Evolutionary conservation across 1,284 basidiomycete genomes (phyloP).

Genomic region (Trametes pubescens): DNA sequence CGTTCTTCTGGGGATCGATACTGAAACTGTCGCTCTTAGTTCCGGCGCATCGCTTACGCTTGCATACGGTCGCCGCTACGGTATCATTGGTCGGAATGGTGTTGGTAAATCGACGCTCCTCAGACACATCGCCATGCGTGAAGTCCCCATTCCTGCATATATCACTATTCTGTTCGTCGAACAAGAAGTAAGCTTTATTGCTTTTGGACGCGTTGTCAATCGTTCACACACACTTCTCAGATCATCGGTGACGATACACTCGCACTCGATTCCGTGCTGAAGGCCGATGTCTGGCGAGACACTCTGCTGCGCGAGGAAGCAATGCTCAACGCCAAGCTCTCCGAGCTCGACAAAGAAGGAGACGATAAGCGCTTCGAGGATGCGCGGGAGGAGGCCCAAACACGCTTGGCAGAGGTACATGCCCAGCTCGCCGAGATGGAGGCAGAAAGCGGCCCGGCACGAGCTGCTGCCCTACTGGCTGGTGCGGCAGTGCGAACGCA

Average conservation of each 20-base stretch:
- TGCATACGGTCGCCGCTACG: slow-evolving; percentile 89
- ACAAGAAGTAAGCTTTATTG: slow-evolving; percentile 76
- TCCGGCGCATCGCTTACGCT: slow-evolving; percentile 89
- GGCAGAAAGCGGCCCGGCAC: slow-evolving; percentile 93
- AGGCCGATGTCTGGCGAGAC: slow-evolving; percentile 97
- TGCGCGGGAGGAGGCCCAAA: slow-evolving; percentile 86
- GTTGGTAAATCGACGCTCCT: slow-evolving; percentile 99
- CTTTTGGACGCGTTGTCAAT: neutral
- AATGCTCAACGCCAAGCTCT: slow-evolving; percentile 75
- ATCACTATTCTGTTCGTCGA: slow-evolving; percentile 99
- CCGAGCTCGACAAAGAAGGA: slow-evolving; percentile 75
- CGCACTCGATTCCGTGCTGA: slow-evolving; percentile 93
- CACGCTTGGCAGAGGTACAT: slow-evolving; percentile 92
- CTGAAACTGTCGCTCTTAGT: slow-evolving; percentile 44
- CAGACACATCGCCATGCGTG: slow-evolving; percentile 94
- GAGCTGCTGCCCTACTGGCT: slow-evolving; percentile 90
- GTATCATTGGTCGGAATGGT: slow-evolving; percentile 88
- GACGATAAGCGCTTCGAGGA: slow-evolving; percentile 84
- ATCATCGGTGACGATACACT: slow-evolving; percentile 93
- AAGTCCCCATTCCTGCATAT: slow-evolving; percentile 91
- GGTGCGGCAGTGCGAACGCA: slow-evolving; percentile 53
- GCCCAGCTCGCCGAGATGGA: slow-evolving; percentile 95
- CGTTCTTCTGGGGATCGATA: neutral
- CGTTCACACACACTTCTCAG: slow-evolving; percentile 45
- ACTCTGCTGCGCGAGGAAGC: slow-evolving; percentile 86